phyloP scores from a whole-genome alignment of 78 protist genomes.

The Chrysochromulina parva region DNA sequence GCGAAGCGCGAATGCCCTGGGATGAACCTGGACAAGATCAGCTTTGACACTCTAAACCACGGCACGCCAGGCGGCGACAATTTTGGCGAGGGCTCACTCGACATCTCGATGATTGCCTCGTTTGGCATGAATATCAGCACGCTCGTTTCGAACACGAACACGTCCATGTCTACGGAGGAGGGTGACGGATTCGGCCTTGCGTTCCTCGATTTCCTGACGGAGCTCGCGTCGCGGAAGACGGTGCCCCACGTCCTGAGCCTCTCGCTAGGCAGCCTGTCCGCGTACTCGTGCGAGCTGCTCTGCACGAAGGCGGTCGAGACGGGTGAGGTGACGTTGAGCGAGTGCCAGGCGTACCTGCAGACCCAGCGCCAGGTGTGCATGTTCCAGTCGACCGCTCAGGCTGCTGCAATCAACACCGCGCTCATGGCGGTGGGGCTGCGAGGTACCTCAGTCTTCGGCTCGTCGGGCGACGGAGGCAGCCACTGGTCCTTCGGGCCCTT shows the following conservation, averaged over 20 bases:
- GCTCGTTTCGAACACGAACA: conserved; percentile 17
- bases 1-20: neutral
- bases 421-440: no score
- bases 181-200: conserved; percentile 17
- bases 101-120: neutral
- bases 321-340: no score
- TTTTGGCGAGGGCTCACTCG: neutral
- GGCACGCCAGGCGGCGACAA: conserved; percentile 18
- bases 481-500: conserved; percentile 11
- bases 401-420: no score
- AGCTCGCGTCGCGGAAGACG: no score
- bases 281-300: no score
- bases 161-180: conserved; percentile 11
- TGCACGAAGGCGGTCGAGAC: no score
- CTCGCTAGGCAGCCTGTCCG: no score
- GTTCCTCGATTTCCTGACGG: neutral
- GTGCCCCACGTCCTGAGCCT: no score
- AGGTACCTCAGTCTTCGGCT: neutral
- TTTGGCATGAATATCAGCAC: conserved; percentile 16
- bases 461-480: conserved; percentile 17
- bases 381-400: no score
- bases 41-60: neutral
- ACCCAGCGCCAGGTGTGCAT: no score
- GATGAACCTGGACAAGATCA: neutral
- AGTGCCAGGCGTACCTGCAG: no score